Evolutionary conservation across 2,329 filamentous ascomycete species (phyloP).

Genomic region (Diaporthe eres): DNA sequence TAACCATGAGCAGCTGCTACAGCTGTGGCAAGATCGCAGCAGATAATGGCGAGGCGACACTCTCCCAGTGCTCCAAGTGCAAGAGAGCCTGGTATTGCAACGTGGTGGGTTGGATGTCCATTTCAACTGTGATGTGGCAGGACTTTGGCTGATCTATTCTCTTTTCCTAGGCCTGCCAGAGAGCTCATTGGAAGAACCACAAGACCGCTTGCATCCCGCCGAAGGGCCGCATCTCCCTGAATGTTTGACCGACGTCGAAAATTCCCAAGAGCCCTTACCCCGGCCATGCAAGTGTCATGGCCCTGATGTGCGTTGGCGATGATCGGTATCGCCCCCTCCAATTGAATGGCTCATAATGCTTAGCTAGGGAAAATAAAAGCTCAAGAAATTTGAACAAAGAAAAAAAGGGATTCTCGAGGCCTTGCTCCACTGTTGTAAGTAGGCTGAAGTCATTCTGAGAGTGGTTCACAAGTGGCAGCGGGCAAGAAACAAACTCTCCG

Average conservation of each 20-base stretch:
- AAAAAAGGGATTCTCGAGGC: rapidly evolving
- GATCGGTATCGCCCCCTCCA: too few species aligned
- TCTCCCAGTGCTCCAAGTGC: constrained; percentile 40
- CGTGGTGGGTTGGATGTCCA: constrained; percentile 26
- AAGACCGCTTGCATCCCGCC: constrained; percentile 35
- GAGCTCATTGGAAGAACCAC: constrained; percentile 39
- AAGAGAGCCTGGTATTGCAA: constrained; percentile 43
- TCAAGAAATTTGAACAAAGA: neutral
- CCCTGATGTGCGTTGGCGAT: too few species aligned
- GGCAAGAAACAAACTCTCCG: neutral
- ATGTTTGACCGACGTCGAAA: constrained; percentile 16
- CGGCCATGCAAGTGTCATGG: neutral
- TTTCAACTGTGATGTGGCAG: neutral
- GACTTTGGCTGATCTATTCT: neutral
- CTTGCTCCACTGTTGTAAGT: neutral
- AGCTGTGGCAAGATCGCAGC: constrained; percentile 44
- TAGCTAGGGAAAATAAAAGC: neutral
- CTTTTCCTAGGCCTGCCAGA: constrained; percentile 41
- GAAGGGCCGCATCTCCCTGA: neutral
- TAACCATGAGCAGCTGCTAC: constrained; percentile 44
- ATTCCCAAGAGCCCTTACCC: too few species aligned
- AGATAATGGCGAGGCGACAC: constrained; percentile 39
- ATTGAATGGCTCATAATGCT: neutral
- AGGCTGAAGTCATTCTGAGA: neutral
- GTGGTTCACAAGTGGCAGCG: neutral